phyloP scores from a whole-genome alignment of 306 rosid species.

The Luffa acutangula region DNA sequence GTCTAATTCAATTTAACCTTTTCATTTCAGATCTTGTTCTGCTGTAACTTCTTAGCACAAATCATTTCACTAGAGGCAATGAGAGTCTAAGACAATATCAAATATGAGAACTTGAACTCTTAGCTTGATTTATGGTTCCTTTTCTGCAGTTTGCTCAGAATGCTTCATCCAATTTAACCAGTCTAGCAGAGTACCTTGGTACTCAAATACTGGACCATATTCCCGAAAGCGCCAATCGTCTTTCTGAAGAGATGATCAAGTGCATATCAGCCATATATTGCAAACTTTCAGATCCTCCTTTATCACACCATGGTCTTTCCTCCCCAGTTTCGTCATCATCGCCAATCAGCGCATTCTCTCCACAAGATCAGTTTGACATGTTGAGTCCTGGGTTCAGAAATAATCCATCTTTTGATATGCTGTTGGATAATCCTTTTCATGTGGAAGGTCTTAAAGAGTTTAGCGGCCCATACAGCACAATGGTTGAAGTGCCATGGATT shows the following conservation, averaged over 20 bases:
- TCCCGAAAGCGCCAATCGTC: constrained; percentile 56
- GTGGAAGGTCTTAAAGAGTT: constrained; percentile 88
- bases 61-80: background rate
- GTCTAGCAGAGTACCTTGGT: constrained; percentile 97
- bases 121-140: background rate
- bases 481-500: constrained; percentile 93
- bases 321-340: constrained; percentile 85
- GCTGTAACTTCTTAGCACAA: background rate
- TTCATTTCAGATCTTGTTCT: background rate
- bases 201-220: constrained; percentile 74
- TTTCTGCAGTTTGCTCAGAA: constrained; percentile 38
- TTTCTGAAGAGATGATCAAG: constrained; percentile 91
- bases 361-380: constrained; percentile 57
- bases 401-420: constrained; percentile 59
- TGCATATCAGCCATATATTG: constrained; percentile 84
- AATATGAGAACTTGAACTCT: background rate
- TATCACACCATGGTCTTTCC: constrained; percentile 51
- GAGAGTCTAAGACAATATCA: background rate
- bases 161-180: constrained; percentile 52
- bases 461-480: constrained; percentile 96
- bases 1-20: background rate
- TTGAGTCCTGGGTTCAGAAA: constrained; percentile 80
- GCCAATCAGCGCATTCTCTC: constrained; percentile 61
- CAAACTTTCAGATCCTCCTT: constrained; percentile 81
- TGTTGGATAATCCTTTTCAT: constrained; percentile 77